Percentiles rank a stretch among this genome's conserved stretches.
Evolutionary conservation across 1,139 yeast species (phyloP).

Genomic region (Kodamaea arcana): DNA sequence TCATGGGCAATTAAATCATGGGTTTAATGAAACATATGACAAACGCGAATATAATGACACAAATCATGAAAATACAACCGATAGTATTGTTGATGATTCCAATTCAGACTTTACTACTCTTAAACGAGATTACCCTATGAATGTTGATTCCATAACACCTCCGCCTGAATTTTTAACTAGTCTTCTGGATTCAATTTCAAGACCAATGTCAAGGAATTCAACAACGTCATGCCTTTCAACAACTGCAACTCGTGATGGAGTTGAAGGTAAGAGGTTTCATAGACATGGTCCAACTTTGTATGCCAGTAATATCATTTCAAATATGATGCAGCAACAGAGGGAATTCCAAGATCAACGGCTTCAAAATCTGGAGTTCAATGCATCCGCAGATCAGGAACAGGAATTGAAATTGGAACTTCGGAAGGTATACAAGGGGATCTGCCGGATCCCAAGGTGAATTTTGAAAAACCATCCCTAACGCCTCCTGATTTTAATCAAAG

Average conservation of each 20-base stretch:
- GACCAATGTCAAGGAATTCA: conserved; percentile 60
- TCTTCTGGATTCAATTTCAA: conserved; percentile 26
- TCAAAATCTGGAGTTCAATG: too few relatives aligned
- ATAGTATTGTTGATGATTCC: neutral
- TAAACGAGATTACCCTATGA: neutral
- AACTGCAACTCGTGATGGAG: conserved; percentile 70
- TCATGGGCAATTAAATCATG: too few relatives aligned
- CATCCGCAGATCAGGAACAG: neutral
- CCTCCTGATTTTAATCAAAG: conserved; percentile 11
- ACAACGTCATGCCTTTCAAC: conserved; percentile 64
- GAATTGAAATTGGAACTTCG: neutral
- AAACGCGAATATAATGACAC: too few relatives aligned
- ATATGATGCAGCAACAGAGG: conserved; percentile 27
- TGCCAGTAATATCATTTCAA: conserved; percentile 30
- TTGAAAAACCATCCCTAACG: neutral
- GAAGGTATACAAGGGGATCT: neutral
- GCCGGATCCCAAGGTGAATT: neutral
- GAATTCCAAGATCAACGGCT: conserved; percentile 9
- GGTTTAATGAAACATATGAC: too few relatives aligned
- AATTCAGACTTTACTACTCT: neutral
- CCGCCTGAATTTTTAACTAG: conserved; percentile 7
- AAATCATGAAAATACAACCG: neutral
- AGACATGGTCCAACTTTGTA: conserved; percentile 36
- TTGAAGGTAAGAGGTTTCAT: conserved; percentile 59
- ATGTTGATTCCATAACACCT: conserved; percentile 1